Percentiles rank a stretch among this genome's conserved stretches.
phyloP scores from a whole-genome alignment of 1,284 basidiomycete species.

The Rhodotorula mucilaginosa region DNA sequence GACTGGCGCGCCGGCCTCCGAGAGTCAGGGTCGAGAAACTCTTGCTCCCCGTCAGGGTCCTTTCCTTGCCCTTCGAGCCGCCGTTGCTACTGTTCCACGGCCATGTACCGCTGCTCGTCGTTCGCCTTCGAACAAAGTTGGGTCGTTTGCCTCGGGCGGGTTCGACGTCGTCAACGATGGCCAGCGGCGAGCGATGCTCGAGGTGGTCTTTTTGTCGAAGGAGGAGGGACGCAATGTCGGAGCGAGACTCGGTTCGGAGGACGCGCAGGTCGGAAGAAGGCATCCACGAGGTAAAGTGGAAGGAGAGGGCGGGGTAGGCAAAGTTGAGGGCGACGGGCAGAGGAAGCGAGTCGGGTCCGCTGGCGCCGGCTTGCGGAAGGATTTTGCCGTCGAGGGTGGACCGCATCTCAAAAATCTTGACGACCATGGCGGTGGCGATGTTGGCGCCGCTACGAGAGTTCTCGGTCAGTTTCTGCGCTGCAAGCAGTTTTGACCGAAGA shows the following conservation, averaged over 20 bases:
- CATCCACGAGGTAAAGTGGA: conserved; percentile 98
- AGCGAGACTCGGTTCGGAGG: conserved; percentile 71
- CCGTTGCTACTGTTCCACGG: conserved; percentile 47
- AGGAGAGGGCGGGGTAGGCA: conserved; percentile 72
- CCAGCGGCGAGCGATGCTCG: conserved; percentile 64
- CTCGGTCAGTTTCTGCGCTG: too few relatives aligned
- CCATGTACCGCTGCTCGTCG: conserved; percentile 32
- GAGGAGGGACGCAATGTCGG: conserved; percentile 57
- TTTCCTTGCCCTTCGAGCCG: background rate
- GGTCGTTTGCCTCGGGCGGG: conserved; percentile 18
- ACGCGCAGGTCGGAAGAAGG: conserved; percentile 78
- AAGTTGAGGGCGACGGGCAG: conserved; percentile 78
- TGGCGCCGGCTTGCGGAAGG: conserved; percentile 40
- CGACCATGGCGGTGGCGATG: conserved; percentile 74
- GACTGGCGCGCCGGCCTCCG: background rate
- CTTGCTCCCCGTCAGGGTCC: conserved; percentile 1
- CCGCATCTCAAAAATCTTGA: conserved; percentile 71
- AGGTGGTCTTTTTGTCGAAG: conserved; percentile 83
- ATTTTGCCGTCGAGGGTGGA: conserved; percentile 28
- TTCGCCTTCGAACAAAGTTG: conserved; percentile 8
- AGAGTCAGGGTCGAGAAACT: conserved; percentile 32
- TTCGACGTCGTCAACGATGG: conserved; percentile 70
- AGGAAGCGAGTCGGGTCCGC: conserved; percentile 45
- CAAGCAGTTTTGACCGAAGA: conserved; percentile 32
- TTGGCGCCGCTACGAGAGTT: conserved; percentile 67